Percentiles rank a stretch among this genome's conserved stretches.
phyloP scores from a whole-genome alignment of 768 basidiomycete genomes.

The Kwoniella pini region DNA sequence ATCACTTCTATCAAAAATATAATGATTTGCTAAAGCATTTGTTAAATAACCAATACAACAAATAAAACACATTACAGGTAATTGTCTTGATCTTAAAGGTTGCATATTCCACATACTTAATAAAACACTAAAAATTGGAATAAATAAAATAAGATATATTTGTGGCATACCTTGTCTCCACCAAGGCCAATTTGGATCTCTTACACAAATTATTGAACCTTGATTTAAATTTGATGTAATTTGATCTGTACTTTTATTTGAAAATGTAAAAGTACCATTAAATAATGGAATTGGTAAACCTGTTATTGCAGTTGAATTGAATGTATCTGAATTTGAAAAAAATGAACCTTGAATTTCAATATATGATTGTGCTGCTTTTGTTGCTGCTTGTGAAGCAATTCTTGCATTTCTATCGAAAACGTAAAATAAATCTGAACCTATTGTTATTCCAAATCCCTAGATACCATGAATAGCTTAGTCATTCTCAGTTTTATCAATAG shows the following conservation, averaged over 20 bases:
- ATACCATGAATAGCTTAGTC: too few relatives aligned
- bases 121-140: constrained; percentile 58
- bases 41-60: constrained; percentile 58
- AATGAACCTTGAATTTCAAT: constrained; percentile 68
- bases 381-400: constrained; percentile 52
- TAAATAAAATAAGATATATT: constrained; percentile 58
- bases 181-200: constrained; percentile 68
- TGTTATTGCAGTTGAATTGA: not conserved
- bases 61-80: constrained; percentile 62
- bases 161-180: constrained; percentile 77
- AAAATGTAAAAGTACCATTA: constrained; percentile 52
- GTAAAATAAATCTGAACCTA: constrained; percentile 51
- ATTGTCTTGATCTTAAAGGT: constrained; percentile 68
- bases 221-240: constrained; percentile 57
- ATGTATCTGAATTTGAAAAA: constrained; percentile 59
- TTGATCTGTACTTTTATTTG: constrained; percentile 37
- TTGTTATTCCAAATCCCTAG: constrained; percentile 50
- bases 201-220: constrained; percentile 65
- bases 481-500: too few relatives aligned
- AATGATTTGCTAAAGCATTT: constrained; percentile 79
- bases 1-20: constrained; percentile 69
- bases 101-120: constrained; percentile 77
- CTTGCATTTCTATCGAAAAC: constrained; percentile 36
- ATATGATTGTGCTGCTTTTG: constrained; percentile 61
- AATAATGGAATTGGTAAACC: constrained; percentile 17